Evolutionary conservation across 2,329 filamentous ascomycete genomes (phyloP).

Genomic region (Fusarium buharicum): DNA sequence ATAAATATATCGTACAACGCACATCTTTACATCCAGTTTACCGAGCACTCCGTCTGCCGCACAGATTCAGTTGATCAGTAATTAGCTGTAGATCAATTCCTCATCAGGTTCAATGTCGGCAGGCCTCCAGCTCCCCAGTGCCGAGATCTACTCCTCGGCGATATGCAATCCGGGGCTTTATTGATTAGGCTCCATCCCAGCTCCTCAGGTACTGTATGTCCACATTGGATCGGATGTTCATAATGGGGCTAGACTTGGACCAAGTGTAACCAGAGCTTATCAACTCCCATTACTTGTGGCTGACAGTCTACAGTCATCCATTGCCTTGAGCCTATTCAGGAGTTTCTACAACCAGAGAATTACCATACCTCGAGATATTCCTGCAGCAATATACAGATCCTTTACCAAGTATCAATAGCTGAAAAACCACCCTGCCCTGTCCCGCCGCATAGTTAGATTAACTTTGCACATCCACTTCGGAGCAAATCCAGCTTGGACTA

Average conservation of each 20-base stretch:
- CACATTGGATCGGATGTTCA: too few relatives aligned
- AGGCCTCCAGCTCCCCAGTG: conserved; percentile 24
- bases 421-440: background rate
- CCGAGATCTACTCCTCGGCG: conserved; percentile 34
- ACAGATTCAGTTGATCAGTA: conserved; percentile 30
- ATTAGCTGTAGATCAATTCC: conserved; percentile 33
- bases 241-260: too few relatives aligned
- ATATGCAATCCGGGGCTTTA: conserved; percentile 27
- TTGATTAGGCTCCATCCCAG: conserved; percentile 3
- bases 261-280: too few relatives aligned
- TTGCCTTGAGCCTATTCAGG: too few relatives aligned
- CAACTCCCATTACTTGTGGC: too few relatives aligned
- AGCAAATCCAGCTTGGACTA: conserved; percentile 10
- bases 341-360: too few relatives aligned
- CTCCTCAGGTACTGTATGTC: too few relatives aligned
- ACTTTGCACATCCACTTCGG: conserved; percentile 2
- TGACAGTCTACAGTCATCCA: too few relatives aligned
- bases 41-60: conserved; percentile 6
- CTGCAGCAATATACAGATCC: background rate
- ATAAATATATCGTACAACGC: too few relatives aligned
- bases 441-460: conserved; percentile 10
- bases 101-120: conserved; percentile 18
- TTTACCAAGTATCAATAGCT: too few relatives aligned
- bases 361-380: too few relatives aligned
- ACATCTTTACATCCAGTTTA: conserved; percentile 3